These are phyloP conservation scores for Schizosaccharomyces cryophilus DNA, from an alignment of 805 yeast species.

Conservation along the genomic window DNA sequence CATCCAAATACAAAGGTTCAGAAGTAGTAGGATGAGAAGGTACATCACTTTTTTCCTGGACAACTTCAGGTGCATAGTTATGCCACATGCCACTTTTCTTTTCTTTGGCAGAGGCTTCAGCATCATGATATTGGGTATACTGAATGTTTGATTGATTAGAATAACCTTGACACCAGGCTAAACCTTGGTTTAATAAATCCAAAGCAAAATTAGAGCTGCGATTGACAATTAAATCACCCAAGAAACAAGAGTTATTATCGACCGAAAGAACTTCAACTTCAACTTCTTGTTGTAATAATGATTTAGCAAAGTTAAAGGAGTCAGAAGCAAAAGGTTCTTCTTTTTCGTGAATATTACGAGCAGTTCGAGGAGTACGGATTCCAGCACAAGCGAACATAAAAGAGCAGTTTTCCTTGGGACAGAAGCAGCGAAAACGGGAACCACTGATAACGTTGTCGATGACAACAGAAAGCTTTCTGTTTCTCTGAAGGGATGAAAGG, in stretches of 20 bases:
- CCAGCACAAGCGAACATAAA: conserved; percentile 59
- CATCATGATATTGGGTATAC: conserved; percentile 21
- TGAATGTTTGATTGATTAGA: conserved; percentile 24
- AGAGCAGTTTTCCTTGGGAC: conserved; percentile 48
- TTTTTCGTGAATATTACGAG: conserved; percentile 8
- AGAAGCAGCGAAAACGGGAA: conserved; percentile 36
- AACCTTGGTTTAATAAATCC: conserved; percentile 34
- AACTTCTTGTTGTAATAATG: conserved; percentile 47
- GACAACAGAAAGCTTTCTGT: conserved; percentile 36
- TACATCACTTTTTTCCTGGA: neutral
- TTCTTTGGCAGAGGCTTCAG: conserved; percentile 36
- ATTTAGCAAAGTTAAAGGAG: conserved; percentile 30
- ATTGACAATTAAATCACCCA: conserved; percentile 39
- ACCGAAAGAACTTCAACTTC: conserved; percentile 40
- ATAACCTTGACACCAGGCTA: conserved; percentile 36
- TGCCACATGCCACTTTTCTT: conserved; percentile 44
- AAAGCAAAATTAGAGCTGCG: conserved; percentile 20
- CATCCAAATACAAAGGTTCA: conserved; percentile 15
- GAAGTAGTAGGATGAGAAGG: conserved; percentile 6
- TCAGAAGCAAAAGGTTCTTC: conserved; percentile 18
- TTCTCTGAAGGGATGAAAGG: conserved; percentile 41
- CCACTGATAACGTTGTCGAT: conserved; percentile 52
- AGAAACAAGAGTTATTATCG: conserved; percentile 61
- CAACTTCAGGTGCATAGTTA: conserved; percentile 21
- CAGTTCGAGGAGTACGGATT: conserved; percentile 21